These are phyloP conservation scores for Aspergillus clavatus DNA, from an alignment of 2,329 filamentous ascomycete genomes.

Conservation along the genomic window DNA sequence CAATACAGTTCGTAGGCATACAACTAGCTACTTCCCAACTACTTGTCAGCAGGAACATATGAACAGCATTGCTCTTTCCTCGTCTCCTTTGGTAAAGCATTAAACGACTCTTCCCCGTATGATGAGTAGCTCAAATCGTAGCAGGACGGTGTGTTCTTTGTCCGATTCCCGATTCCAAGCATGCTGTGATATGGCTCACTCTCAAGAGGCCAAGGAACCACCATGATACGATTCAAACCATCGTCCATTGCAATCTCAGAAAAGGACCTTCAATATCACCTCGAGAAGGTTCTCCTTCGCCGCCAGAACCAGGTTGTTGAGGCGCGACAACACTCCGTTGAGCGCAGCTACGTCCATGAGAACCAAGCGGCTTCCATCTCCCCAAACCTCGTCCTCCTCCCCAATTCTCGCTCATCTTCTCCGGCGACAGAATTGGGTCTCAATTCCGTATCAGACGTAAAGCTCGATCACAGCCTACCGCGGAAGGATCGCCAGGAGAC, in stretches of 20 bases:
- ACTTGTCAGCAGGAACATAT: no score
- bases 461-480: neutral
- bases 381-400: conserved; percentile 4
- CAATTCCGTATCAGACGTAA: neutral
- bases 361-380: conserved; percentile 7
- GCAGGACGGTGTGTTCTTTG: neutral
- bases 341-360: conserved; percentile 8
- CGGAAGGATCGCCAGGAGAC: neutral
- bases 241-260: conserved; percentile 30
- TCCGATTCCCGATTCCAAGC: neutral
- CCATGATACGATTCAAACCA: conserved; percentile 33
- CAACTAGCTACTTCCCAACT: no score
- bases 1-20: no score
- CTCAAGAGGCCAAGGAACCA: neutral
- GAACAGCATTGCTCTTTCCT: no score
- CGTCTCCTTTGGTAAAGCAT: no score
- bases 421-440: conserved; percentile 1
- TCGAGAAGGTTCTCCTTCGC: conserved; percentile 20
- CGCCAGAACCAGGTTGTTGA: conserved; percentile 10
- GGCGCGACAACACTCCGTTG: conserved; percentile 15
- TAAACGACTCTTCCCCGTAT: no score
- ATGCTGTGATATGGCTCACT: neutral
- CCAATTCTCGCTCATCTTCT: neutral
- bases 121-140: no score
- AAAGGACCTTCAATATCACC: conserved; percentile 29